Evolutionary conservation across 306 rosid genomes (phyloP).

Genomic region (Cicer chorassanicum): DNA sequence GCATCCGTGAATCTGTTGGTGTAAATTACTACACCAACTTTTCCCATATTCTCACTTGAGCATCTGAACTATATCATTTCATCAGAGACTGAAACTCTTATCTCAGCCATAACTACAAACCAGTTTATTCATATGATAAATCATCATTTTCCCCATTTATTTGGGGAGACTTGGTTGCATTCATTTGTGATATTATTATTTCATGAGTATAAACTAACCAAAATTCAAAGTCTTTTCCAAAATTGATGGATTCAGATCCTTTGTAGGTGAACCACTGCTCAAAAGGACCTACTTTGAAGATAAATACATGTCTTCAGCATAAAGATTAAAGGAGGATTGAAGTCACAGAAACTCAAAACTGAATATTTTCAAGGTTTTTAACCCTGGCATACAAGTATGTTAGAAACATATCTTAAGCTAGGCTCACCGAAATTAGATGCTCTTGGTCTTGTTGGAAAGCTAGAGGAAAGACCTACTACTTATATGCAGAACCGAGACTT

Average conservation of each 20-base stretch:
- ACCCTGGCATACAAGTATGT: not conserved
- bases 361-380: too few species aligned
- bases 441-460: not conserved
- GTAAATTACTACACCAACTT: slow-evolving; percentile 19
- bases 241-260: not conserved
- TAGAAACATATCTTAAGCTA: not conserved
- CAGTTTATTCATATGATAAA: not conserved
- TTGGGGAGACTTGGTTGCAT: not conserved
- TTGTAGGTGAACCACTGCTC: not conserved
- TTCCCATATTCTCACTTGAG: slow-evolving; percentile 13
- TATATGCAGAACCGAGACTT: too few species aligned
- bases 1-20: slow-evolving; percentile 2
- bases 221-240: not conserved
- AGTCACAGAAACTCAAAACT: not conserved
- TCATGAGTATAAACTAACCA: not conserved
- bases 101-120: not conserved
- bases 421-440: not conserved
- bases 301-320: not conserved
- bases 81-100: slow-evolving; percentile 11
- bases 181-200: not conserved
- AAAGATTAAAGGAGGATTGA: not conserved
- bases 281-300: not conserved
- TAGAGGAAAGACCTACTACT: not conserved
- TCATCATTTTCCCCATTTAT: not conserved
- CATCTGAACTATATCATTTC: slow-evolving; percentile 25